phyloP scores from a whole-genome alignment of 2,329 filamentous ascomycete genomes.

The Chaetomiaceae sp. region DNA sequence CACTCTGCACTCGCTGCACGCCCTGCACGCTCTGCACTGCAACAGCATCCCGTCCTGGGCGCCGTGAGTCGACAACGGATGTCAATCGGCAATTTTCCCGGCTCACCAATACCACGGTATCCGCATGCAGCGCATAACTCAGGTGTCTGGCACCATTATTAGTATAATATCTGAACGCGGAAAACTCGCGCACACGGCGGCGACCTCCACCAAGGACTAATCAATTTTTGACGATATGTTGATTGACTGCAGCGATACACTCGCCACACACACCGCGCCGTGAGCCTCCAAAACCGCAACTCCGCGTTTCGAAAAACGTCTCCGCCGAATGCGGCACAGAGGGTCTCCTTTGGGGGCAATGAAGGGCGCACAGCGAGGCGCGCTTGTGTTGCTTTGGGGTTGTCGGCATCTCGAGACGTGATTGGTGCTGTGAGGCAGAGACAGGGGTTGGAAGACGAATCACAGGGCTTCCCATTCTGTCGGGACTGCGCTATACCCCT shows the following conservation, averaged over 20 bases:
- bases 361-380: background rate
- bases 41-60: background rate
- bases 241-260: too few species aligned
- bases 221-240: background rate
- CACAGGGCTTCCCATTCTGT: slow-evolving; percentile 3
- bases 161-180: background rate
- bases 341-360: slow-evolving; percentile 2
- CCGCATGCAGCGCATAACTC: too few species aligned
- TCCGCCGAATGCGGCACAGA: slow-evolving; percentile 16
- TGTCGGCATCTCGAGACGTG: background rate
- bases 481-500: slow-evolving; percentile 7
- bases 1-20: too few species aligned
- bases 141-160: slow-evolving; percentile 4
- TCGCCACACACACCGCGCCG: too few species aligned
- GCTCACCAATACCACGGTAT: slow-evolving; percentile 2
- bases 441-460: background rate
- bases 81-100: background rate
- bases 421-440: slow-evolving; percentile 2
- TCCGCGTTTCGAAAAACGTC: slow-evolving; percentile 17
- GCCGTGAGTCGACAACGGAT: background rate
- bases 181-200: slow-evolving; percentile 6
- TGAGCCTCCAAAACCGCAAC: slow-evolving; percentile 12
- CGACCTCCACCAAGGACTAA: background rate
- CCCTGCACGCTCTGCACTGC: too few species aligned
- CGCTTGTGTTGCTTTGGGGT: background rate